A percentile compares a stretch with the other conserved stretches of the same genome.
Conservation (phyloP, 768 basidiomycete species). For the Lanmaoa pseudosensibilis region DNA sequence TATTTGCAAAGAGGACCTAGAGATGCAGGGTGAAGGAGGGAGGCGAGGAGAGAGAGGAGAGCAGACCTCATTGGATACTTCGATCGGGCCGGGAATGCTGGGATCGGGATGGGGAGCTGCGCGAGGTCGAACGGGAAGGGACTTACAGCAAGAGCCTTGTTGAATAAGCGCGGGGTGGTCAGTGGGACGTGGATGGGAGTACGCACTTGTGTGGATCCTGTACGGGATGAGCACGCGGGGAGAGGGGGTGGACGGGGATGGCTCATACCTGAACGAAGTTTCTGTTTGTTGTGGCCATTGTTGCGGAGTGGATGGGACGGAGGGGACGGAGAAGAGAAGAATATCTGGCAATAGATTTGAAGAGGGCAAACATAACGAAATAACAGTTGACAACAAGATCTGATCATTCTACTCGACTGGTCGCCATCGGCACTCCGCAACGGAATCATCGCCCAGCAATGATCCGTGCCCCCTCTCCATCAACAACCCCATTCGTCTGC, state of each 20-base stretch:
- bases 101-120: background rate
- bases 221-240: too few relatives aligned
- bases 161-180: slow-evolving; percentile 23
- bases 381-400: background rate
- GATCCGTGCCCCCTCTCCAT: slow-evolving; percentile 32
- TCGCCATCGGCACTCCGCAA: slow-evolving; percentile 10
- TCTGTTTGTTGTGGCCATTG: too few relatives aligned
- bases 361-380: slow-evolving; percentile 1
- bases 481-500: slow-evolving; percentile 37
- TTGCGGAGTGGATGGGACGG: too few relatives aligned
- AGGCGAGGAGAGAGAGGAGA: background rate
- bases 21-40: background rate
- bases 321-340: too few relatives aligned
- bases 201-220: slow-evolving; percentile 51
- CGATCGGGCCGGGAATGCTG: slow-evolving; percentile 66
- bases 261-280: too few relatives aligned
- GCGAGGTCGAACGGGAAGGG: background rate
- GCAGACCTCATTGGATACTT: slow-evolving; percentile 59
- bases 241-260: too few relatives aligned
- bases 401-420: too few relatives aligned
- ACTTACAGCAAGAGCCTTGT: slow-evolving; percentile 51
- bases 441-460: slow-evolving; percentile 35
- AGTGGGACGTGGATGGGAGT: slow-evolving; percentile 12
- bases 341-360: background rate
- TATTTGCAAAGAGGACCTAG: slow-evolving; percentile 89